phyloP scores from a whole-genome alignment of 2,329 filamentous ascomycete genomes.

The Xenoacremonium recifei region DNA sequence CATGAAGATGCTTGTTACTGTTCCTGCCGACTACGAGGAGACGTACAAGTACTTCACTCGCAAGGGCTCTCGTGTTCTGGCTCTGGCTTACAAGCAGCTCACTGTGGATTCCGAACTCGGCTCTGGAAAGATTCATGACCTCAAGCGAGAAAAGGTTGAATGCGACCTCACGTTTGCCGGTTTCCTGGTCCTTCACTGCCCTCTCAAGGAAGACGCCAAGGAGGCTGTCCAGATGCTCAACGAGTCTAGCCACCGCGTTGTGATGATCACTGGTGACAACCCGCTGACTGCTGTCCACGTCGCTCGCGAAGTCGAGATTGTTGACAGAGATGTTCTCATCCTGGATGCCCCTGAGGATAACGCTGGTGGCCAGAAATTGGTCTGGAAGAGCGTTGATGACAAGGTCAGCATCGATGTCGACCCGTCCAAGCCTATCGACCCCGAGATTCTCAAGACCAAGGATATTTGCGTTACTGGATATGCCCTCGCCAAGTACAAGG shows the following conservation, averaged over 20 bases:
- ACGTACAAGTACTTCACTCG: conserved; percentile 98
- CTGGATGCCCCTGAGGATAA: conserved; percentile 93
- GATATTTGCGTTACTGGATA: conserved; percentile 97
- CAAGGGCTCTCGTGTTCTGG: conserved; percentile 90
- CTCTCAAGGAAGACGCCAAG: conserved; percentile 93
- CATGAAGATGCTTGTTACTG: conserved; percentile 81
- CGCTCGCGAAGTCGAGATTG: conserved; percentile 92
- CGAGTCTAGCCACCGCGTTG: conserved; percentile 95
- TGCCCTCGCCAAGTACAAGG: conserved; percentile 85
- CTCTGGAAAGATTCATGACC: conserved; percentile 82
- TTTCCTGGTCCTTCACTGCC: conserved; percentile 92
- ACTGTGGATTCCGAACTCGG: conserved; percentile 79
- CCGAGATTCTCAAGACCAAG: conserved; percentile 77
- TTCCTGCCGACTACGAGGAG: conserved; percentile 89
- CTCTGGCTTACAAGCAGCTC: conserved; percentile 91
- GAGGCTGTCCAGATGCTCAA: conserved; percentile 95
- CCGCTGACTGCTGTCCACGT: conserved; percentile 95
- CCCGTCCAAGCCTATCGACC: conserved; percentile 75
- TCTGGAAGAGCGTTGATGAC: conserved; percentile 96
- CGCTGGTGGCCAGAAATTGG: conserved; percentile 72
- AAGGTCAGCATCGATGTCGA: conserved; percentile 84
- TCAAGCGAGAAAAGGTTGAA: conserved; percentile 92
- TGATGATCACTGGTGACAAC: conserved; percentile 99
- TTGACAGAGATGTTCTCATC: conserved; percentile 92
- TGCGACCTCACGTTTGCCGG: conserved; percentile 83